Conservation (phyloP, 2,329 filamentous ascomycete genomes). For the Chaetomium sp. region DNA sequence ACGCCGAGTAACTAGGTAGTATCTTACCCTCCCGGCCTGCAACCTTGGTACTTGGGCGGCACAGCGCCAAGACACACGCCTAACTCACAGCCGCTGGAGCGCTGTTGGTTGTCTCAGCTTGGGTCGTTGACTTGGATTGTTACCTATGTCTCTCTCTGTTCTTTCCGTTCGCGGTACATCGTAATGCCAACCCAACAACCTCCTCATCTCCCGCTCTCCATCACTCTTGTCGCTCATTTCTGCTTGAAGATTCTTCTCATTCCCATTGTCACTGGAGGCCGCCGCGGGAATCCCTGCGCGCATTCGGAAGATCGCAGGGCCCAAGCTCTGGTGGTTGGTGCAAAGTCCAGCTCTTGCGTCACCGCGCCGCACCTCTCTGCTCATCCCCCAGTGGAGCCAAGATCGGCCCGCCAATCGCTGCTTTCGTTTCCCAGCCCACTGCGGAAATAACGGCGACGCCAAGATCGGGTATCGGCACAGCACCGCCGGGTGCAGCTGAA, state of each 20-base stretch:
- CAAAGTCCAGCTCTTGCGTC: constrained; percentile 12
- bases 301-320: background rate
- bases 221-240: background rate
- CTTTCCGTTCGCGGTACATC: background rate
- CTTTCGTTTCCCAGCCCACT: background rate
- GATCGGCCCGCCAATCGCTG: constrained; percentile 5
- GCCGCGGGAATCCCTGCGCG: constrained; percentile 3
- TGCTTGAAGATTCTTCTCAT: background rate
- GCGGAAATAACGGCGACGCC: background rate
- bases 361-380: background rate
- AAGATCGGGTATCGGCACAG: constrained; percentile 25
- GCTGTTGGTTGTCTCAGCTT: background rate
- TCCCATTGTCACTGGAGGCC: background rate
- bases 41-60: background rate
- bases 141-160: background rate
- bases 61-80: background rate
- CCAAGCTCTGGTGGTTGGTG: constrained; percentile 7
- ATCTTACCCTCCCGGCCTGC: background rate
- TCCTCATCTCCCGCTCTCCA: too few relatives aligned
- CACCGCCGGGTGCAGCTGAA: background rate
- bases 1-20: too few relatives aligned
- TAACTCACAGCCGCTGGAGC: too few relatives aligned
- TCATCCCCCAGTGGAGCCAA: background rate
- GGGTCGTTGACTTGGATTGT: background rate
- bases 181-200: background rate